Percentiles rank a stretch among this genome's conserved stretches.
These are phyloP conservation scores for Pseudonectria buxi DNA, from an alignment of 2,329 filamentous ascomycete genomes.

Conservation along the genomic window DNA sequence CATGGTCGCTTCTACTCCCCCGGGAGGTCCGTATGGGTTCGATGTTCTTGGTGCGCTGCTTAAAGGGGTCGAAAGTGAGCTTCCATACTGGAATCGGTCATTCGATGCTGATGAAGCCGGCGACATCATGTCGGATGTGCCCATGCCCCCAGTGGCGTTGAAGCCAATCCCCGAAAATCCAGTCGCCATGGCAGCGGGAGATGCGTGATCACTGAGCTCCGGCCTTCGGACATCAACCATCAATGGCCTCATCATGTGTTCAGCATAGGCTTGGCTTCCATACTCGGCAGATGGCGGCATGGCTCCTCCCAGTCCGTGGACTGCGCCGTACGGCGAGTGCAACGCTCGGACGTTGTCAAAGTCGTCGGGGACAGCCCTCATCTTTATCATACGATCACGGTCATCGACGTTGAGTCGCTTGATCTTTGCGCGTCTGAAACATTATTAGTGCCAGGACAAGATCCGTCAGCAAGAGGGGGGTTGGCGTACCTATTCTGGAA, in stretches of 20 bases:
- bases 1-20: conserved; percentile 37
- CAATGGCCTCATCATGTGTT: conserved; percentile 59
- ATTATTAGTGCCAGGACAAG: conserved; percentile 8
- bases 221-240: conserved; percentile 62
- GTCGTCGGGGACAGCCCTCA: conserved; percentile 63
- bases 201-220: conserved; percentile 59
- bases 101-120: conserved; percentile 48
- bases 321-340: conserved; percentile 60
- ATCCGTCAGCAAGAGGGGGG: not conserved
- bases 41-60: conserved; percentile 42
- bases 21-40: conserved; percentile 46
- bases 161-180: conserved; percentile 63
- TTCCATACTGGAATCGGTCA: conserved; percentile 48
- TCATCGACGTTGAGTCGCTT: conserved; percentile 66
- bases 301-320: conserved; percentile 44
- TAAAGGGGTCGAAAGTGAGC: conserved; percentile 41
- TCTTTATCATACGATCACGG: conserved; percentile 64
- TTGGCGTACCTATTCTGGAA: conserved; percentile 83
- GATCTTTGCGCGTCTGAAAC: conserved; percentile 58
- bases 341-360: conserved; percentile 65
- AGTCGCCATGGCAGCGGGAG: conserved; percentile 59
- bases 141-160: conserved; percentile 44
- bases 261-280: conserved; percentile 42
- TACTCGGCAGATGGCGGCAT: conserved; percentile 44
- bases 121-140: conserved; percentile 48